Base-by-base conservation (phyloP, 805 yeast species). In the Candida fluviatilis region DNA sequence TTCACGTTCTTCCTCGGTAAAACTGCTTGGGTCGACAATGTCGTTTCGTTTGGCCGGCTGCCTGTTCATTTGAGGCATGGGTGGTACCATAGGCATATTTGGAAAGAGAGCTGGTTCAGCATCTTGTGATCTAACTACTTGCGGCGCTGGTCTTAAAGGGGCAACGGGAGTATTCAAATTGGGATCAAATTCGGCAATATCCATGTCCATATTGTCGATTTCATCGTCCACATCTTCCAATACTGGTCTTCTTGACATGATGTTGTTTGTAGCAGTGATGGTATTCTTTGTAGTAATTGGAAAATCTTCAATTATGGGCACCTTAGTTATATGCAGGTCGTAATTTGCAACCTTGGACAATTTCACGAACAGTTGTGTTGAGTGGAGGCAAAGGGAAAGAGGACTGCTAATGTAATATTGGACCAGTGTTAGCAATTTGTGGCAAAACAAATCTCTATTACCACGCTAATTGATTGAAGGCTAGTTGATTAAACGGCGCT, bases 201-300 rank as follows among this genome's bases (percentile, higher is more conserved):
- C 96, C 85, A 87, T 83, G 52, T 91, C 96, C 80, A 88, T 71
- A 65, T 89, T 82, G 55, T 90, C 97, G 62, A 91, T 80, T 8
- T 86, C 95, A 53, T 79, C 84, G 57, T 83, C 89, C 41, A 84
- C 79, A 50, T 84, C 90, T 57, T 84, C 95, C 39, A 84, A 58
- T 24, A 66, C 69, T 10, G 95, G 93, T 81, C 79, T 80, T 31
- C 55, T 63, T n/a, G 46, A 49, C 62, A 56, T 57, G 28, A 4
- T 36, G 15, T 21, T 21, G 6, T 6, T 26, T 10, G 29, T 26
- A 7, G 33, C 12, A n/a, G 33, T 27, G 13, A 8, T 27, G 31
- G 16, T 8, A 10, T 27, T 6, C 7, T 8, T 27, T 14, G 31
- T 58, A 7, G 79, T 69, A 26, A 59, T 54, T 45, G 80, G 61